Conservation (phyloP, 2,329 filamentous ascomycete species). For the Botryotinia narcissicola region DNA sequence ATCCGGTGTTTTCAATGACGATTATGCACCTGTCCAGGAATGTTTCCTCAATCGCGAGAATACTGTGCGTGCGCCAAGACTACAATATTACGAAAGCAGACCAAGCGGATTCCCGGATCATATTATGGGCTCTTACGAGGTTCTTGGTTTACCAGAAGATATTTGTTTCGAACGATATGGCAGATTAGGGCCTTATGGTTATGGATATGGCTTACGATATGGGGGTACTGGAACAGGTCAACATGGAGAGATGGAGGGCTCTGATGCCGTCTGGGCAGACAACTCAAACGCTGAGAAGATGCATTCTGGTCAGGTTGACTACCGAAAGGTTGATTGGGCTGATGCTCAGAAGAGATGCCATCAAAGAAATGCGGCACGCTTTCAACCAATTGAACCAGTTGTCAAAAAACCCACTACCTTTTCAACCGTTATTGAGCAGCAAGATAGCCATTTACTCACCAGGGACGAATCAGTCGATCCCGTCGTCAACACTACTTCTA, state of each 20-base stretch:
- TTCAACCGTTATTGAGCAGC: neutral
- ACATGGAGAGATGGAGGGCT: conserved; percentile 77
- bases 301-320: conserved; percentile 67
- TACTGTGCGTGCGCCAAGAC: conserved; percentile 62
- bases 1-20: conserved; percentile 48
- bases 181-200: conserved; percentile 82
- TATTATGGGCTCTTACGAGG: conserved; percentile 80
- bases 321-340: conserved; percentile 72
- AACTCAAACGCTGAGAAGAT: conserved; percentile 20
- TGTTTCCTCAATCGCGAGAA: conserved; percentile 75
- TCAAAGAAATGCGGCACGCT: conserved; percentile 67
- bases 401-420: conserved; percentile 26
- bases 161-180: conserved; percentile 94
- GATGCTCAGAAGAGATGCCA: conserved; percentile 73
- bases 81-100: conserved; percentile 74
- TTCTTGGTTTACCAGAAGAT: conserved; percentile 75
- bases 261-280: conserved; percentile 74
- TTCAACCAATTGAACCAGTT: conserved; percentile 39
- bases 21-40: conserved; percentile 56
- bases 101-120: conserved; percentile 82
- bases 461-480: conserved; percentile 1
- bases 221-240: conserved; percentile 85
- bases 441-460: conserved; percentile 22
- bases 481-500: neutral
- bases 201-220: conserved; percentile 75